phyloP scores from a whole-genome alignment of 2,329 filamentous ascomycete genomes.

The Beauveria australis region DNA sequence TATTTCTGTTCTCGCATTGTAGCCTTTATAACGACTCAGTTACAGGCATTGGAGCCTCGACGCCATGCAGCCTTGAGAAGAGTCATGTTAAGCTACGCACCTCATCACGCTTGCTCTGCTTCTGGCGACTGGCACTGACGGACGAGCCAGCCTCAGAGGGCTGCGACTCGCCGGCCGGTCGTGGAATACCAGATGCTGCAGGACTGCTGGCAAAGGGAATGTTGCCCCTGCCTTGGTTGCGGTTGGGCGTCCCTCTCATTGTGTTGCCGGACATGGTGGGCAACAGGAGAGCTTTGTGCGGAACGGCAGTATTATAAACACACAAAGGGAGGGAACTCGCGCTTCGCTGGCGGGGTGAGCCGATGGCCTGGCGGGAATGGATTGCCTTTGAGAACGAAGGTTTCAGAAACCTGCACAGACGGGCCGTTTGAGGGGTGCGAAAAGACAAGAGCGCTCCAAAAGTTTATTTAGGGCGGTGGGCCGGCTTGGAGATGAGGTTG shows the following conservation, averaged over 20 bases:
- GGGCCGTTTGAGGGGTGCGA: conserved; percentile 3
- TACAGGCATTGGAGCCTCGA: not conserved
- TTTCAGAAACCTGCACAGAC: conserved; percentile 8
- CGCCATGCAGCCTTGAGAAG: not conserved
- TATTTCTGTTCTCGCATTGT: not conserved
- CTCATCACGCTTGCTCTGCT: conserved; percentile 97
- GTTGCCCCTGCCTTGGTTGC: conserved; percentile 48
- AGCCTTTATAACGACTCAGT: not conserved
- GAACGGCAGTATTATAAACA: not conserved
- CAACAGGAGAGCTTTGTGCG: not conserved
- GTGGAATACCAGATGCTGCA: conserved; percentile 56
- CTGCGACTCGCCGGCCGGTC: conserved; percentile 58
- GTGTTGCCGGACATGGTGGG: conserved; percentile 50
- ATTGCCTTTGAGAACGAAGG: conserved; percentile 3
- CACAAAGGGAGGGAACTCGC: not conserved
- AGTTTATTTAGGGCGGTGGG: conserved; percentile 2
- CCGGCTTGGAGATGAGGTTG: conserved; percentile 8
- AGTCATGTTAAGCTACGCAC: conserved; percentile 44
- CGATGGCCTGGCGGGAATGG: not conserved
- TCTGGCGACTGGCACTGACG: conserved; percentile 88
- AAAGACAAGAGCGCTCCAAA: not conserved
- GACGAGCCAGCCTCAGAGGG: conserved; percentile 57
- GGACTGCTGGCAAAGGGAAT: conserved; percentile 56
- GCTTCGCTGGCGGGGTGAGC: not conserved
- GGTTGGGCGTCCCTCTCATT: conserved; percentile 61